A percentile compares a stretch with the other conserved stretches of the same genome.
These are phyloP conservation scores for Cladosporium sp. DNA, from an alignment of 2,329 filamentous ascomycete species.

Conservation along the genomic window DNA sequence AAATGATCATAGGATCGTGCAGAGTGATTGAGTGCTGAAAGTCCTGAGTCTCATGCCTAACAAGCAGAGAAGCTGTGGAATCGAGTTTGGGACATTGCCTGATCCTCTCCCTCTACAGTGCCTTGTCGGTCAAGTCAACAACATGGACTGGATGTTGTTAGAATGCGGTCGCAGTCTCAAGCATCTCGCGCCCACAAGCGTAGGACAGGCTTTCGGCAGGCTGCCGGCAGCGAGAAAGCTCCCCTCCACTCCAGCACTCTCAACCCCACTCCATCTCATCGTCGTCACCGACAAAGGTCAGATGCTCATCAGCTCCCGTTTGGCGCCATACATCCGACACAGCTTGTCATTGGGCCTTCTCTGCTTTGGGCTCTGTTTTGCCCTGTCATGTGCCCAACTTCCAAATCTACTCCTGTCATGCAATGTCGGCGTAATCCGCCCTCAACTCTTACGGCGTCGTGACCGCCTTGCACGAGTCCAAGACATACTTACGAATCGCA, in stretches of 20 bases:
- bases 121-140: no score
- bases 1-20: no score
- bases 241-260: not conserved
- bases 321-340: not conserved
- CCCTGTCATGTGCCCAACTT: slow-evolving; percentile 8
- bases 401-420: not conserved
- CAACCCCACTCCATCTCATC: not conserved
- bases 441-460: not conserved
- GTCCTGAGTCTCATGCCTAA: no score
- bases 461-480: not conserved
- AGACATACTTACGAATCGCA: not conserved
- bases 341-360: not conserved
- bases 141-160: no score
- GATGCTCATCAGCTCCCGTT: not conserved
- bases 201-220: not conserved
- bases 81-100: no score
- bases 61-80: no score
- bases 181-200: not conserved
- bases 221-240: not conserved
- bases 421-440: not conserved
- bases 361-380: not conserved
- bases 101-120: no score
- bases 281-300: not conserved
- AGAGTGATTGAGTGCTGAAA: no score
- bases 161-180: no score